Evolutionary conservation across 176 grass and related monocot genomes (phyloP), one percentile per base, ranked within the genome.

Genomic region (Juncus effusus): DNA sequence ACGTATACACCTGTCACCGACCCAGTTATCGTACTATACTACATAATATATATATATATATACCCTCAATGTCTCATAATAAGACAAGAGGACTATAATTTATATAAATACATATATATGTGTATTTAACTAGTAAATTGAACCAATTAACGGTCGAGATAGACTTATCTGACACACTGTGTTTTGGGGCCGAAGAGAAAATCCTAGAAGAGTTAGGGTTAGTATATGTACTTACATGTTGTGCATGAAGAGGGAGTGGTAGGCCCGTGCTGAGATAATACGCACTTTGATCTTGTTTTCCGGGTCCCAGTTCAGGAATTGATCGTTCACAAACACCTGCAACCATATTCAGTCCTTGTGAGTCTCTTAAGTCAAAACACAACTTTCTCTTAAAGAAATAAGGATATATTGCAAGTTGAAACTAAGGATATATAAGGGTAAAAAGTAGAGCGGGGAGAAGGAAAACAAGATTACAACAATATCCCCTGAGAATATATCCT

Each of bases 241-340:
- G 74, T 99, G 94, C 94, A 99, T 99, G 94, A 99, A 99, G 69
- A 99, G 83, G 15, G 94, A 93, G 80, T 99, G 94, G 76, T 99
- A 99, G 0, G 94, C 94, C 80, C 94, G 88, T 80, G 89, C 89
- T 3, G 94, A 87, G 65, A 99, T 85, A 57, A 99, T 93, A 65
- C 94, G 88, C 65, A 99, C 94, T 82, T 99, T 99, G 85, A 99
- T 99, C 16, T 64, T 65, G 65, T 99, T 89, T 81, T 99, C 80
- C 0, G 83, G 81, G 63, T 99, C 94, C 94, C 94, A 99, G 72
- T 99, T 99, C 69, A 99, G 89, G 75, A 99, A 99, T 76, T 99
- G 94, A 65, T 99, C 94, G 13, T 99, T 99, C 38, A 99, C 94
- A 56, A 85, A 99, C 51, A 99, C 89, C 87, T 90, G 60, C 13